Percentiles rank a stretch among this genome's conserved stretches.
These are phyloP conservation scores for Lactuca sativa DNA, from an alignment of 129 eudicot genomes.

Conservation along the genomic window DNA sequence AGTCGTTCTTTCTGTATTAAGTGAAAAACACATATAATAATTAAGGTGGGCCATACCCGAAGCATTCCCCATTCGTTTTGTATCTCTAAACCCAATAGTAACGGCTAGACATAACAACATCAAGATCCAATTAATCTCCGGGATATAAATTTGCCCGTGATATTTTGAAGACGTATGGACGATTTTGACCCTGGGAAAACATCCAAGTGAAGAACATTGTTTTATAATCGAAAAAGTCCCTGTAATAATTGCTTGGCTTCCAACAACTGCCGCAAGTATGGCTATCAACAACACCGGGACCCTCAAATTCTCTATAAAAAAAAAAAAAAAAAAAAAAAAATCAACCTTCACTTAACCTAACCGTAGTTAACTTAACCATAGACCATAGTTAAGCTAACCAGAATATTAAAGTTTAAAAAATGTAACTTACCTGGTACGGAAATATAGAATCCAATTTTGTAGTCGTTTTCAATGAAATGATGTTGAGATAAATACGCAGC, in stretches of 20 bases:
- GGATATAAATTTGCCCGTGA: constrained; percentile 96
- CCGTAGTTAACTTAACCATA: background rate
- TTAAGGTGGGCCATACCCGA: constrained; percentile 55
- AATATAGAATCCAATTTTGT: constrained; percentile 82
- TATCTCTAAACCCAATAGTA: constrained; percentile 93
- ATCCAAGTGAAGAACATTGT: constrained; percentile 90
- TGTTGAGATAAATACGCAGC: constrained; percentile 97
- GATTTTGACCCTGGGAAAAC: constrained; percentile 89
- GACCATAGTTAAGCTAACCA: background rate
- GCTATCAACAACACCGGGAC: constrained; percentile 89
- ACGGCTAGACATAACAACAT: constrained; percentile 91
- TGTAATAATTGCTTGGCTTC: constrained; percentile 99
- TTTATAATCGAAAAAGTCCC: constrained; percentile 95
- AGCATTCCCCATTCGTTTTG: constrained; percentile 88
- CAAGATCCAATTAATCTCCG: constrained; percentile 91
- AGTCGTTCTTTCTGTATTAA: too few relatives aligned
- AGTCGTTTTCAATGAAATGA: constrained; percentile 52
- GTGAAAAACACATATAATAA: too few relatives aligned
- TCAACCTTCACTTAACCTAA: constrained; percentile 8
- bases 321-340: background rate
- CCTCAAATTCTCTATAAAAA: constrained; percentile 57
- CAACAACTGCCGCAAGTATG: constrained; percentile 94
- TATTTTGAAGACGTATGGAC: constrained; percentile 83
- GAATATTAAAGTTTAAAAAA: background rate
- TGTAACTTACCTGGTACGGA: constrained; percentile 78